A percentile compares a stretch with the other conserved stretches of the same genome.
Conservation (phyloP, 371 early-diverging fungal genomes). For the Amoeboaphelidium protococcarum region DNA sequence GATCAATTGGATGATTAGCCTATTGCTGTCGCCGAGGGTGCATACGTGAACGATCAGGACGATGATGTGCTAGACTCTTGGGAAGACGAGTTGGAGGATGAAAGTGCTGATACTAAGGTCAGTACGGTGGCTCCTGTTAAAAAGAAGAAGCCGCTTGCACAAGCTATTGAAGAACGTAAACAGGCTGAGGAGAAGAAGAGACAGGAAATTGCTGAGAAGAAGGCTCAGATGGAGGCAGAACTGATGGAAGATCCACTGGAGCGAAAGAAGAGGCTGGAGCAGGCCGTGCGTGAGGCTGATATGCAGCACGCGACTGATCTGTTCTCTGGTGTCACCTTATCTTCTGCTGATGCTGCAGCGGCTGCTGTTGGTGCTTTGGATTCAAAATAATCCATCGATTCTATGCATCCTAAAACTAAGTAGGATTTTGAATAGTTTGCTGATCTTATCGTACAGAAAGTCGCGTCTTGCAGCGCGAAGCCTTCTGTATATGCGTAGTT, state of each 20-base stretch:
- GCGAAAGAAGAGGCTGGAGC: constrained; percentile 31
- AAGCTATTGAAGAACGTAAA: constrained; percentile 45
- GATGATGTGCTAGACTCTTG: constrained; percentile 31
- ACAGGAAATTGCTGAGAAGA: constrained; percentile 23
- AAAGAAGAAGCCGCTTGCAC: constrained; percentile 36
- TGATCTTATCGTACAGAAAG: constrained; percentile 31
- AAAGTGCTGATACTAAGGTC: constrained; percentile 9
- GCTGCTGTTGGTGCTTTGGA: background rate
- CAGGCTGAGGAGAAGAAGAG: constrained; percentile 36
- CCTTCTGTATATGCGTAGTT: constrained; percentile 23
- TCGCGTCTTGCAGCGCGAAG: constrained; percentile 21
- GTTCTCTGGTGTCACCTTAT: constrained; percentile 37
- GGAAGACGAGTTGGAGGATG: constrained; percentile 30
- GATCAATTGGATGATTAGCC: no score
- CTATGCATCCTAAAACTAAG: constrained; percentile 45
- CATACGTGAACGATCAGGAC: no score
- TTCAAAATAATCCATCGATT: constrained; percentile 19
- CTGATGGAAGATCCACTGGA: constrained; percentile 32
- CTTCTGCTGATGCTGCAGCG: constrained; percentile 13
- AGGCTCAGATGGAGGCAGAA: constrained; percentile 13
- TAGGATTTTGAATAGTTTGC: constrained; percentile 54
- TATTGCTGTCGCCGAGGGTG: no score
- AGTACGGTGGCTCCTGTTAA: constrained; percentile 20
- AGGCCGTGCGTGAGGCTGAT: constrained; percentile 46
- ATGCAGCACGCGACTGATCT: constrained; percentile 53